These are phyloP conservation scores for Arthrobotrys pseudoclavata DNA, from an alignment of 2,329 filamentous ascomycete species.

Conservation along the genomic window DNA sequence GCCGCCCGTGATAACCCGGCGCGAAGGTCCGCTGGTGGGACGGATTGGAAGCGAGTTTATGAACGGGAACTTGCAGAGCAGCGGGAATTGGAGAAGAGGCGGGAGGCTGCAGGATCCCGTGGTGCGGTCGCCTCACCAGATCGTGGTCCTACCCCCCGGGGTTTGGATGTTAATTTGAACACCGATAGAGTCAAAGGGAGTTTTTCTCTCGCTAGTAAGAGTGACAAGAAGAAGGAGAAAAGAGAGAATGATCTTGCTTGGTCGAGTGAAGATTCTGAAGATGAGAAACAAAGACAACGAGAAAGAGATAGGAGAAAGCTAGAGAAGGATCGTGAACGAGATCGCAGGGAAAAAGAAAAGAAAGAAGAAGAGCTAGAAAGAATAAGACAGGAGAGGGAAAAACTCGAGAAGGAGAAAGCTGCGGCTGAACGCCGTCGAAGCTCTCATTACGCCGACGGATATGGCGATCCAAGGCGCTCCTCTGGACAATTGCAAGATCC, in stretches of 20 bases:
- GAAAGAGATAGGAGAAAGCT: constrained; percentile 27
- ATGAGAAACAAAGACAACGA: constrained; percentile 32
- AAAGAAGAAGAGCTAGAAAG: constrained; percentile 25
- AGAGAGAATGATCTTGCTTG: constrained; percentile 44
- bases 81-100: constrained; percentile 31
- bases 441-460: constrained; percentile 35
- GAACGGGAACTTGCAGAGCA: constrained; percentile 49
- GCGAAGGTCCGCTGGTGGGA: constrained; percentile 31
- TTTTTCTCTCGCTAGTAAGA: constrained; percentile 36
- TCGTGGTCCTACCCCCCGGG: constrained; percentile 33
- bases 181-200: constrained; percentile 45
- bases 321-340: constrained; percentile 32
- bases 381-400: constrained; percentile 20
- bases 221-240: constrained; percentile 50
- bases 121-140: constrained; percentile 6
- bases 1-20: constrained; percentile 41
- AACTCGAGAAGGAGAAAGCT: constrained; percentile 5
- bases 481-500: constrained; percentile 53
- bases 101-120: constrained; percentile 13
- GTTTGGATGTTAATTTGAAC: constrained; percentile 43
- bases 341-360: constrained; percentile 25
- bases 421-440: constrained; percentile 22
- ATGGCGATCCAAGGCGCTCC: constrained; percentile 52
- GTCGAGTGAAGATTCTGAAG: constrained; percentile 44
- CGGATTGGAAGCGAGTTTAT: constrained; percentile 49